Conservation (phyloP, 805 yeast genomes). For the Yamadazyma endophytica region DNA sequence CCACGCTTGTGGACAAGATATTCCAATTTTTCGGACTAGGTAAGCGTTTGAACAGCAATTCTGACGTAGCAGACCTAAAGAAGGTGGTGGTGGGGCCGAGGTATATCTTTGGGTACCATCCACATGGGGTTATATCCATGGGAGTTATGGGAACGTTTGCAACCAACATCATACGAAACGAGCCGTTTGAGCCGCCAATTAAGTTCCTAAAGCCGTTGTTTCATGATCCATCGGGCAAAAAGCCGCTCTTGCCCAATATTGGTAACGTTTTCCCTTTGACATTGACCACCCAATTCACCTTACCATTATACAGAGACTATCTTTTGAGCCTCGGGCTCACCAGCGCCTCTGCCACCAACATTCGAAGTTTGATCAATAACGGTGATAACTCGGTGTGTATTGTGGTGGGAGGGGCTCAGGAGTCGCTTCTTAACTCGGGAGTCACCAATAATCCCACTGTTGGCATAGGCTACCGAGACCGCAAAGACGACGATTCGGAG, state of each 20-base stretch:
- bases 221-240: slow-evolving; percentile 69
- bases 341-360: slow-evolving; percentile 74
- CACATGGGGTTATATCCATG: slow-evolving; percentile 93
- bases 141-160: slow-evolving; percentile 85
- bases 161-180: slow-evolving; percentile 46
- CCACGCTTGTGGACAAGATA: slow-evolving; percentile 31
- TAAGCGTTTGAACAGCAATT: slow-evolving; percentile 29
- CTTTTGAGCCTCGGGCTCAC: slow-evolving; percentile 76
- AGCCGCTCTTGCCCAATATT: slow-evolving; percentile 76
- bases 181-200: slow-evolving; percentile 36
- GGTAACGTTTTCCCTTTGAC: slow-evolving; percentile 71
- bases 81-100: slow-evolving; percentile 55
- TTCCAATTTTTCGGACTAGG: slow-evolving; percentile 33
- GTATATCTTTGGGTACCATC: slow-evolving; percentile 90
- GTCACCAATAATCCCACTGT: slow-evolving; percentile 29
- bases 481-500: slow-evolving; percentile 9
- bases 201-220: slow-evolving; percentile 30
- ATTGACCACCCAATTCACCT: slow-evolving; percentile 70
- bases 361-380: slow-evolving; percentile 56
- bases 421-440: slow-evolving; percentile 56
- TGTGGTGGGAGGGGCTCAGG: slow-evolving; percentile 96
- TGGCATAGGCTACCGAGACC: slow-evolving; percentile 27
- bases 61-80: slow-evolving; percentile 13
- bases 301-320: slow-evolving; percentile 88
- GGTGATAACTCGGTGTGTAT: slow-evolving; percentile 75